A percentile compares a stretch with the other conserved stretches of the same genome.
Conservation (phyloP, 371 early-diverging fungal genomes). For the Syncephalastrum racemosum region DNA sequence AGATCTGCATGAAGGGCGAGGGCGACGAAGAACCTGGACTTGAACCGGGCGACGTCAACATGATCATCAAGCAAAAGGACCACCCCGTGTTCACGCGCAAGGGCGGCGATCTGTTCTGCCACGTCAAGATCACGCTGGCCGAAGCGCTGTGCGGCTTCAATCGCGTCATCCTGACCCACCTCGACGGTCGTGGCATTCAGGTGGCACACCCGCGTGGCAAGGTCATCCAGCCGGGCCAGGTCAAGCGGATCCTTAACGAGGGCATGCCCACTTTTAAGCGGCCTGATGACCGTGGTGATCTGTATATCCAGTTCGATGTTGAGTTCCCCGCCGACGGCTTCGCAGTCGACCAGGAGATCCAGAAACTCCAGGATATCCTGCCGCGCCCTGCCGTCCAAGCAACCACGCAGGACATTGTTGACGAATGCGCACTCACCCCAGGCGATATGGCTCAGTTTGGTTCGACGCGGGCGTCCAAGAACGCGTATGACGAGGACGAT, state of each 20-base stretch:
- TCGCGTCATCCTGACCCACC: conserved; percentile 75
- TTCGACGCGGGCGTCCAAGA: conserved; percentile 27
- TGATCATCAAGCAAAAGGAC: conserved; percentile 81
- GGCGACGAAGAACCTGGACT: conserved; percentile 86
- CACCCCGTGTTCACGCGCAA: conserved; percentile 78
- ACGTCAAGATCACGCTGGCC: conserved; percentile 77
- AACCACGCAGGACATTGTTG: conserved; percentile 41
- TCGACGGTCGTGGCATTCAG: conserved; percentile 90
- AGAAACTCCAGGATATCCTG: conserved; percentile 49
- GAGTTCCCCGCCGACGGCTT: conserved; percentile 90
- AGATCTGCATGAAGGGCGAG: conserved; percentile 88
- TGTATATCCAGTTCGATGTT: conserved; percentile 90
- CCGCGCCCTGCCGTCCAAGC: conserved; percentile 36
- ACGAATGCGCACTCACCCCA: conserved; percentile 42
- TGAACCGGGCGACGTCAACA: conserved; percentile 86
- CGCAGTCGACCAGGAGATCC: conserved; percentile 51
- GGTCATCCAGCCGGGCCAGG: conserved; percentile 86
- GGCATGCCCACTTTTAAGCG: conserved; percentile 95
- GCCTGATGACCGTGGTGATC: conserved; percentile 88
- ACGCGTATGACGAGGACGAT: conserved; percentile 63
- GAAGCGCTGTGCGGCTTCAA: conserved; percentile 95
- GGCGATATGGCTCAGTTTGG: conserved; percentile 42
- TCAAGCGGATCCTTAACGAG: conserved; percentile 84
- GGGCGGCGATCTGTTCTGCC: conserved; percentile 60
- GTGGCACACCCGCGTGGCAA: conserved; percentile 88